Evolutionary conservation across 192 early-diverging fungal species (phyloP), one percentile per base, ranked within the genome.

Genomic region (Chytriomyces hyalinus): DNA sequence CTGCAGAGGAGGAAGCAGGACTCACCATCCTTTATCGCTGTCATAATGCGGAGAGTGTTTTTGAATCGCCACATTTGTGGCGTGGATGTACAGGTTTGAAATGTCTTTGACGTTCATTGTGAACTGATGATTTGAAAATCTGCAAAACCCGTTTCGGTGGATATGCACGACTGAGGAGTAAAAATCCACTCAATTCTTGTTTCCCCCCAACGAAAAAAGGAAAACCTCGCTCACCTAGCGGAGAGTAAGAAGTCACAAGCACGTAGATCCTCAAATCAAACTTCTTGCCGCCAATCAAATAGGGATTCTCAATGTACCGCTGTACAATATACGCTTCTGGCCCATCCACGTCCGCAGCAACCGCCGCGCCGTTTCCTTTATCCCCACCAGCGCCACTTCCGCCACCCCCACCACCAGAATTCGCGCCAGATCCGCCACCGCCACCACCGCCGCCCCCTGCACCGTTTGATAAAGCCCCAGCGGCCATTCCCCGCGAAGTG

Each of bases 261-360:
- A 87, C 89, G 62, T 90, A 90, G 61, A 76, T 78, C 24, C 89
- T 76, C 47, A 90, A 88, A 75, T 90, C 89, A 81, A 90, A 90
- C 69, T 90, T 90, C 71, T 90, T 90, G 8, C 89, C 89, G 13
- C 89, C 89, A 80, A 90, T 90, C 64, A 90, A 49, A 46, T 87
- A 86, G 13, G 89, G 89, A 68, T 87, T 88, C 68, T 90, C 88
- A 73, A 90, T 88, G 67, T 90, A 90, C 66, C 84, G 36, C 75
- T 90, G 89, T 22, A 90, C 88, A 78, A 90, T 90, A 66, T 90
- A 90, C 9, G 89, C 87, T 79, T 90, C 89, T 10, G 88, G 88
- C 9, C 87, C 82, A 67, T 83, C 62, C 11, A 53, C 49, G 47
- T 73, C 76, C 6, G 24, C 45, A 73, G 28, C 44, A 20, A 36